Evolutionary conservation across 768 basidiomycete genomes (phyloP), one percentile per base, ranked within the genome.

Genomic region (Agrocybe chaxingu): DNA sequence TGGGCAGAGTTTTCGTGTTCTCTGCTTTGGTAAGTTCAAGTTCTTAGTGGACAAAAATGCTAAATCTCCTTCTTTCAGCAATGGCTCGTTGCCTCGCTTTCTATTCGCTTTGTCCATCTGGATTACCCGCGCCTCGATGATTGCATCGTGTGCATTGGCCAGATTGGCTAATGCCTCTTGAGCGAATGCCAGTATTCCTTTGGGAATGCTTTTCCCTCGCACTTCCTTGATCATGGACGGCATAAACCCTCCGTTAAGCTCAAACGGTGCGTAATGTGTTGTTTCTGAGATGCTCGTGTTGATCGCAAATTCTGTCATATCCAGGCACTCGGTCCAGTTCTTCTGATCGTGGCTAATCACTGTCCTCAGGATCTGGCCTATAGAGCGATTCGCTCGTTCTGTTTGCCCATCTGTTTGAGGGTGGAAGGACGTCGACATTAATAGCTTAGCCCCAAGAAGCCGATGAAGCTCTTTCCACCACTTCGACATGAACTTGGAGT

Each of bases 351-450:
- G 57, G 0, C 43, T 9, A 0, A 71, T 53, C 0, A 56, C 11
- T 0, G 62, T 36, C 0, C 57, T 42, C 30, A 74, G 58, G 4
- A 72, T 70, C 47, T 73, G 68, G 0, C 53, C 57, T 1, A 74
- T 50, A 12, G 43, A 57, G 0, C 60, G 37, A 35, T 67, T 73
- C 0, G 57, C 61, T 7, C 61, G 48, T 55, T 66, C 61, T 0
- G 63, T 57, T 16, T 62, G 63, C 0, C 71, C 68, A 54, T 74
- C 70, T 1, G 69, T 75, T 43, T 75, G 70, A 0, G 70, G 73
- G 45, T 76, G 75, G 49, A 68, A 75, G 0, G 70, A 67, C 5
- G 61, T 71, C 2, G 60, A 74, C 65, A 75, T 67, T 0, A 60
- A 39, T 0, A 73, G 56, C 19, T 64, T 61, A 0, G 64, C 55